A percentile compares a stretch with the other conserved stretches of the same genome.
Evolutionary conservation across 2,329 filamentous ascomycete genomes (phyloP).

Genomic region (Fusarium nanum): DNA sequence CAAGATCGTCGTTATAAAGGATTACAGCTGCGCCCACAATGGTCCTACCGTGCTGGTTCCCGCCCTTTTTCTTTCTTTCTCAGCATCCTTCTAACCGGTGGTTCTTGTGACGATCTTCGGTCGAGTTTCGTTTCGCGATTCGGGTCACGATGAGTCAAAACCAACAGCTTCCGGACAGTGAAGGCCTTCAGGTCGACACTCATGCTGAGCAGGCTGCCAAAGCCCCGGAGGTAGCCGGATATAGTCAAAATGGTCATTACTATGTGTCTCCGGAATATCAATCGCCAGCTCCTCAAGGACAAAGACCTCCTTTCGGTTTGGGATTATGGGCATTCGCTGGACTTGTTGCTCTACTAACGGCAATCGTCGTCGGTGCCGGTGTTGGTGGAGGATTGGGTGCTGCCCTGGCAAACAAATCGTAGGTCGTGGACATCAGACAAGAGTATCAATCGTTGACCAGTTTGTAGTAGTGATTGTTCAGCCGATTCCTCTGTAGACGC

Average conservation of each 20-base stretch:
- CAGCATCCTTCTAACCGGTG: neutral
- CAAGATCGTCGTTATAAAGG: constrained; percentile 26
- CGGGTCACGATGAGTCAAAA: constrained; percentile 24
- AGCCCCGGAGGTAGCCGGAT: constrained; percentile 25
- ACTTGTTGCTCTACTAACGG: constrained; percentile 26
- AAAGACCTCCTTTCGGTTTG: constrained; percentile 28
- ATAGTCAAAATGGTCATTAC: constrained; percentile 11
- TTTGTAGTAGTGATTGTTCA: constrained; percentile 12
- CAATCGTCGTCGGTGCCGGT: constrained; percentile 33
- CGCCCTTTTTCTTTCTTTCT: constrained; percentile 1
- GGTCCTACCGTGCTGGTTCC: neutral
- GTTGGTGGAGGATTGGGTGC: constrained; percentile 35
- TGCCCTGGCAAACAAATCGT: constrained; percentile 34
- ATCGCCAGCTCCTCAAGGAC: neutral
- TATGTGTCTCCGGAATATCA: constrained; percentile 23
- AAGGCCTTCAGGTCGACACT: constrained; percentile 34
- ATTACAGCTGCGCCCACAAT: constrained; percentile 4
- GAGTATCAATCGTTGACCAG: rapidly evolving
- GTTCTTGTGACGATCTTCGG: neutral
- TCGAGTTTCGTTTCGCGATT: neutral
- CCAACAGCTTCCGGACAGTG: constrained; percentile 18
- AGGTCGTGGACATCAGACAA: rapidly evolving
- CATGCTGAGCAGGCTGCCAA: constrained; percentile 24
- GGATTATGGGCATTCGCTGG: constrained; percentile 34
- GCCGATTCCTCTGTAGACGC: neutral